Evolutionary conservation across 306 rosid genomes (phyloP).

Genomic region (Ochetophila trinervis): DNA sequence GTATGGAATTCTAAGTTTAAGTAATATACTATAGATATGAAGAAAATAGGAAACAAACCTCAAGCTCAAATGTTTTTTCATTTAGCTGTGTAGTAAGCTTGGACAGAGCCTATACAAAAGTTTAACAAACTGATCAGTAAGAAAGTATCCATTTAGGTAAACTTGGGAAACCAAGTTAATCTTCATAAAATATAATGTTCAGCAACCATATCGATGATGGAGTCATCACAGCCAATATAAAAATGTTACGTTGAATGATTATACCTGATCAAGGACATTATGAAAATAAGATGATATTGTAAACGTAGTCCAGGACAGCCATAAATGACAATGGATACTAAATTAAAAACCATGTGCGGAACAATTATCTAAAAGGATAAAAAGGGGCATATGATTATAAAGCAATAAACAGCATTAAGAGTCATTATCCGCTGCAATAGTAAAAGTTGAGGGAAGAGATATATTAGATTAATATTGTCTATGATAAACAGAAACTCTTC

Average conservation of each 20-base stretch:
- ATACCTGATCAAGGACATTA: not conserved
- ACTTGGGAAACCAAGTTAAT: not conserved
- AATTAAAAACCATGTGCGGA: no score
- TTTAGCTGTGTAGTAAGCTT: constrained; percentile 67
- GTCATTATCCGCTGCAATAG: no score
- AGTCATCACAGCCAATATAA: constrained; percentile 4
- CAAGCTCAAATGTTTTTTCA: constrained; percentile 76
- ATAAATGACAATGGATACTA: no score
- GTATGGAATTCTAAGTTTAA: not conserved
- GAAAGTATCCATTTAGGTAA: not conserved
- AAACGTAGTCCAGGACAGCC: no score
- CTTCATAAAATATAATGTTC: not conserved
- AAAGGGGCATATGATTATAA: no score
- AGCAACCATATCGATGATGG: not conserved
- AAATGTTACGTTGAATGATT: not conserved
- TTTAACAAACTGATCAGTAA: constrained; percentile 25
- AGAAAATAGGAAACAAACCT: constrained; percentile 54
- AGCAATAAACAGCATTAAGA: no score
- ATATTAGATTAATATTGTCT: not conserved
- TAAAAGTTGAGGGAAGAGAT: not conserved
- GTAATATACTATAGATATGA: constrained; percentile 22
- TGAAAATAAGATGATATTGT: no score
- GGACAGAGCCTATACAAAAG: constrained; percentile 54
- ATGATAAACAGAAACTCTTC: constrained; percentile 4
- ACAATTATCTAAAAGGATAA: no score